phyloP scores from a whole-genome alignment of 2,329 filamentous ascomycete genomes.

The Ophiocordyceps camponoti-floridani region DNA sequence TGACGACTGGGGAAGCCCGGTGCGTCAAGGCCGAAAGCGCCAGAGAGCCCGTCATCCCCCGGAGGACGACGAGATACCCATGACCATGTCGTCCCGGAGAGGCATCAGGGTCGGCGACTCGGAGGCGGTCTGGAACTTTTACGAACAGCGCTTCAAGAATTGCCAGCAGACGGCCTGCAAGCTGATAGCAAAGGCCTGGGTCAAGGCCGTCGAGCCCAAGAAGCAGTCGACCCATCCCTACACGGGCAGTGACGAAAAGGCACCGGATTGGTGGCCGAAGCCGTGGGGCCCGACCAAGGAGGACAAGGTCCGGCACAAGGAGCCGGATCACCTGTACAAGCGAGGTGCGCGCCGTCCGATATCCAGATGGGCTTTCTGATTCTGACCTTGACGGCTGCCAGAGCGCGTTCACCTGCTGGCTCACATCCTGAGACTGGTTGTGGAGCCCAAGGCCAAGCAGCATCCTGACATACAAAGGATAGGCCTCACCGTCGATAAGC shows the following conservation, averaged over 20 bases:
- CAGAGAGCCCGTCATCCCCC: slow-evolving; percentile 16
- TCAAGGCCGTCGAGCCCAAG: slow-evolving; percentile 58
- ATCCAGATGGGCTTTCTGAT: not conserved
- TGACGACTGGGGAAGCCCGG: slow-evolving; percentile 14
- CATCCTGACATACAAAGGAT: slow-evolving; percentile 34
- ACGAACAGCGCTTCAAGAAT: slow-evolving; percentile 41
- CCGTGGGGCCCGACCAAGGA: slow-evolving; percentile 30
- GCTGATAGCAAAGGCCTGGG: slow-evolving; percentile 56
- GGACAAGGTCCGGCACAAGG: slow-evolving; percentile 45
- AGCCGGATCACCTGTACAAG: slow-evolving; percentile 57
- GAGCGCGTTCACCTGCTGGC: slow-evolving; percentile 40
- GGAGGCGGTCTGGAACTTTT: slow-evolving; percentile 38
- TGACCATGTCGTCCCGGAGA: slow-evolving; percentile 20
- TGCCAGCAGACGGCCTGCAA: slow-evolving; percentile 58
- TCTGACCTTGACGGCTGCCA: slow-evolving; percentile 10
- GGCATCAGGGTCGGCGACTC: slow-evolving; percentile 34
- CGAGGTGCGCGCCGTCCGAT: slow-evolving; percentile 24
- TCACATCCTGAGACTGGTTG: slow-evolving; percentile 41
- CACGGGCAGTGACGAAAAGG: slow-evolving; percentile 42
- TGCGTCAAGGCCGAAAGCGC: slow-evolving; percentile 12
- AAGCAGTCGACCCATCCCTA: slow-evolving; percentile 64
- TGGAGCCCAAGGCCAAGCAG: slow-evolving; percentile 29
- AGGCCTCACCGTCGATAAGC: slow-evolving; percentile 31
- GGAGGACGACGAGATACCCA: slow-evolving; percentile 22
- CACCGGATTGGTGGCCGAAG: slow-evolving; percentile 50